These are phyloP conservation scores for Wickerhamiella dianesei DNA, from an alignment of 805 yeast species.

Conservation along the genomic window DNA sequence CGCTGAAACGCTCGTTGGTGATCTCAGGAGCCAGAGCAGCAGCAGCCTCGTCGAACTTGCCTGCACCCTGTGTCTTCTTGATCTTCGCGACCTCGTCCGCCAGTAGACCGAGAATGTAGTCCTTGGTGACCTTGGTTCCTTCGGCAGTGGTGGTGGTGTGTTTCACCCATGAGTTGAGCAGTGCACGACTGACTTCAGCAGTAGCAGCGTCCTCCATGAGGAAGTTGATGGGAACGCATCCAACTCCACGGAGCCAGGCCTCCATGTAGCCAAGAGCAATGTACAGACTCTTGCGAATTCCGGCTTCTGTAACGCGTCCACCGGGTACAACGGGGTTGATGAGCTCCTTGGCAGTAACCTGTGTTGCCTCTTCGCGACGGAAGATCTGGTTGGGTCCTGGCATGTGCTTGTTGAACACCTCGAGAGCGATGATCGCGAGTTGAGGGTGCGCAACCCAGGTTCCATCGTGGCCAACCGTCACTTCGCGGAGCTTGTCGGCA, in stretches of 20 bases:
- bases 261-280: constrained; percentile 59
- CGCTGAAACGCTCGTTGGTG: constrained; percentile 46
- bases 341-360: constrained; percentile 44
- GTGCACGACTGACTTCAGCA: constrained; percentile 63
- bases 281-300: constrained; percentile 47
- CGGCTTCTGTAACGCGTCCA: constrained; percentile 49
- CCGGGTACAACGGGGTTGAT: constrained; percentile 47
- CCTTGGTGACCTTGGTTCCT: constrained; percentile 41
- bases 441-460: constrained; percentile 73
- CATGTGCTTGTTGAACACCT: constrained; percentile 62
- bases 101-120: constrained; percentile 37
- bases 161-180: constrained; percentile 62
- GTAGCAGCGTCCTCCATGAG: constrained; percentile 73
- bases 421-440: constrained; percentile 48
- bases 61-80: constrained; percentile 33
- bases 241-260: constrained; percentile 60
- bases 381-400: constrained; percentile 62
- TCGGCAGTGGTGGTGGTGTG: constrained; percentile 44
- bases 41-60: constrained; percentile 43
- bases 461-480: constrained; percentile 55
- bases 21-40: constrained; percentile 50
- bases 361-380: constrained; percentile 35
- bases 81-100: constrained; percentile 45
- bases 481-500: constrained; percentile 57
- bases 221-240: constrained; percentile 62